phyloP scores from a whole-genome alignment of 805 yeast genomes.

The Starmerella roubikii region DNA sequence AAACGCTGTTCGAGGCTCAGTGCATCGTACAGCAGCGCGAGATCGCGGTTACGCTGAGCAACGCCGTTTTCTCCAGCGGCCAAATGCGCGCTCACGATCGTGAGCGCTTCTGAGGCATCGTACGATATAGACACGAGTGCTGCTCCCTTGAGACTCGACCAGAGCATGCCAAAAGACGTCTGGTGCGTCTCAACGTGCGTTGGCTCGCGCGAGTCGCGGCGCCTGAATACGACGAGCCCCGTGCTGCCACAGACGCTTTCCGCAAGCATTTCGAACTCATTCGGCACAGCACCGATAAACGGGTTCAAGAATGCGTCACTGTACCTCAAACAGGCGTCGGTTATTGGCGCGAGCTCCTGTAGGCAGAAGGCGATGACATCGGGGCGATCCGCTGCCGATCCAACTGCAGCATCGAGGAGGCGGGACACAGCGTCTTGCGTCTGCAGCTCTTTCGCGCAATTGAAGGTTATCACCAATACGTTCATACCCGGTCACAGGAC shows the following conservation, averaged over 20 bases:
- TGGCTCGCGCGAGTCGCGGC: background rate
- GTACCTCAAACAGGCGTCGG: conserved; percentile 23
- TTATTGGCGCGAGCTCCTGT: conserved; percentile 28
- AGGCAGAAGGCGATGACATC: conserved; percentile 7
- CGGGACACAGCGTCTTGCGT: background rate
- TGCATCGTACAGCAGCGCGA: conserved; percentile 36
- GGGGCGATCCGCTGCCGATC: background rate
- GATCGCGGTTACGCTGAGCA: conserved; percentile 40
- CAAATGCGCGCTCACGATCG: conserved; percentile 60
- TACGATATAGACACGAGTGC: conserved; percentile 40
- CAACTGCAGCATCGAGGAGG: background rate
- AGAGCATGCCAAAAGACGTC: conserved; percentile 36
- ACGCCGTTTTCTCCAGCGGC: conserved; percentile 65
- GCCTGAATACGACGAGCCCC: conserved; percentile 21
- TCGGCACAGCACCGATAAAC: conserved; percentile 20
- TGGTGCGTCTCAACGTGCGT: conserved; percentile 2
- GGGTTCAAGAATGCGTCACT: conserved; percentile 20
- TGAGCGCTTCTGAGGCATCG: conserved; percentile 29
- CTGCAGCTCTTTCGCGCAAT: conserved; percentile 2
- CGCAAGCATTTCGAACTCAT: conserved; percentile 16
- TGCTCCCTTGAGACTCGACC: conserved; percentile 64
- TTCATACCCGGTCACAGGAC: no score
- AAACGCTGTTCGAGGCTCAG: conserved; percentile 46
- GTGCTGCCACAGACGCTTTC: conserved; percentile 22
- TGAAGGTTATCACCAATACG: background rate